Evolutionary conservation across 176 grass and related monocot species (phyloP), one percentile per base, ranked within the genome.

Genomic region (Olyra latifolia): DNA sequence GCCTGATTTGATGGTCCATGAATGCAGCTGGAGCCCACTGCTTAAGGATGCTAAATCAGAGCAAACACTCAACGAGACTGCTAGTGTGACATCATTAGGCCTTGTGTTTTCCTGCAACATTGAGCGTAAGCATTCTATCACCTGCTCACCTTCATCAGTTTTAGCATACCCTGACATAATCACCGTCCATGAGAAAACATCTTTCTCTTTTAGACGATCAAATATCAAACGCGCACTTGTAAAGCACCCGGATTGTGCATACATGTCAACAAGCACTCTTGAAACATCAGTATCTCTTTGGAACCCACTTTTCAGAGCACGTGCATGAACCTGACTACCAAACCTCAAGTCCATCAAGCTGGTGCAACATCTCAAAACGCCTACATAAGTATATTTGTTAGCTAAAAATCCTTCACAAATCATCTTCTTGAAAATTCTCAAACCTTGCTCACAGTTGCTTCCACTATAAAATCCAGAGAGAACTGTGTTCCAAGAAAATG

Each of bases 401-500:
- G 78, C 47, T 38, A 63, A 52, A 77, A 87, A 57, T 5, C 53
- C 28, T 76, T 78, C 32, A 43, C 20, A 72, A 41, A 77, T 39
- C 49, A 87, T 71, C 32, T 79, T n/a, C 74, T 68, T 87, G 46
- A 87, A 93, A 82, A 84, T 72, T 23, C 1, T 78, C 13, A 87
- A 43, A 71, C 66, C 81, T 58, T 87, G 6, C 24, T 93, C 81
- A 66, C 73, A 71, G 23, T 24, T 82, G 49, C 67, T 65, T 80
- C 60, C 78, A 45, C 71, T 75, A 78, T 82, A 83, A 82, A 90
- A 85, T 71, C 81, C 78, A 39, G 73, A 87, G 38, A 85, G 61
- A 85, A 85, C 62, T 48, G 52, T 84, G 67, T 82, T 93, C 77
- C 87, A 90, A 28, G 88, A 90, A 67, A 82, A 44, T 75, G 45